Evolutionary conservation across 345 rosid species (phyloP), one percentile per base, ranked within the genome.

Genomic region (Syzygium jambos): DNA sequence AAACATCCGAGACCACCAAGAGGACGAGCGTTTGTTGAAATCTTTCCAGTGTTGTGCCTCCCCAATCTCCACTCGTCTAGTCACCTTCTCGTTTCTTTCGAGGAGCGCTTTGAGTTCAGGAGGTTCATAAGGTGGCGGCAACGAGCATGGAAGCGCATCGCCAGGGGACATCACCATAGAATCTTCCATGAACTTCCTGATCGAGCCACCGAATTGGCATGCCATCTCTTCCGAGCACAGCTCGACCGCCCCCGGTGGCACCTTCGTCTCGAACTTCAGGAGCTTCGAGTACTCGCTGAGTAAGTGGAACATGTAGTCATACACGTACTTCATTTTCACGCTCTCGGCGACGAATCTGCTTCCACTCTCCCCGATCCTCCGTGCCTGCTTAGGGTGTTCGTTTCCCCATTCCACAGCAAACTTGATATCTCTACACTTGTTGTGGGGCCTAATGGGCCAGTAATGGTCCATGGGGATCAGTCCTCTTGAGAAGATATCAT

Each of bases 391-490:
- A 52, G 68, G 87, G 92, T 94, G 93, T 84, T 63, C 51, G 90
- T 96, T 95, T 52, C 96, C 98, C 98, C 98, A 96, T 1, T 94
- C 92, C 54, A 96, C 98, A 0, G 98, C 96, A 73, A 91, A 91
- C 88, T 96, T 93, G 23, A 96, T 92, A 23, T 96, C 93, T 80
- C 92, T 88, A 91, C 98, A 96, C 91, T 93, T 96, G 61, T 91
- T 92, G 15, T 92, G 54, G 27, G 88, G 91, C 86, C 90, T 91
- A 30, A 96, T 88, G 46, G 98, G 98, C 98, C 98, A 96, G 87
- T 92, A 96, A 87, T 96, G 98, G 12, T 88, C 90, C 88, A 92
- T 51, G 12, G 98, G 98, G 53, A 91, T 59, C 92, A 93, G 82
- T 51, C 93, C 91, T 86, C 95, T 89, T 15, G 43, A 87, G 86